Base-by-base conservation (phyloP, 805 yeast genomes). In the Sugiyamaella valdiviana region DNA sequence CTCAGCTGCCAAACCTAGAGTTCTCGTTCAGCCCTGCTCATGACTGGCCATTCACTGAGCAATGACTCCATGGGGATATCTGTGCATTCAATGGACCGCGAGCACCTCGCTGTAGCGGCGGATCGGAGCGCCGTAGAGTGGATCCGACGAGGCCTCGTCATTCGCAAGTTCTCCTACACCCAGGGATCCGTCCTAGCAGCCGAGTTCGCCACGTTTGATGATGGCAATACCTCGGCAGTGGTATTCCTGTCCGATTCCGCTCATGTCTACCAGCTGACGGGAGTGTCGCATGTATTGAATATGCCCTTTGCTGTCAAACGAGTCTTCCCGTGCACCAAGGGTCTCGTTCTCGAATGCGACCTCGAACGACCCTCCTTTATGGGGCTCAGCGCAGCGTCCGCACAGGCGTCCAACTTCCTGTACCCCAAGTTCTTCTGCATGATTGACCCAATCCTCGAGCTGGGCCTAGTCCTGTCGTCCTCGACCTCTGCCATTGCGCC, bases 401-500 rank as follows among this genome's bases (percentile, higher is more conserved):
- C 50, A 52, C 29, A 20, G 3, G 6, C 42, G 23, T 12, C 32
- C 32, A 26, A 26, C 14, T 26, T n/a, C 32, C n/a, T 7, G 32
- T 49, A 48, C 21, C 63, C 61, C 2, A 64, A 69, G 45, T 83
- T 85, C 55, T 70, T 87, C 46, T 80, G 95, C 0, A 61, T 88
- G 50, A 73, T 80, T 1, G 95, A 86, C 60, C 91, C 95, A 0
- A 67, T 83, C 51, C 77, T 79, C 1, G 93, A 86, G 3, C 73
- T 85, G 49, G 88, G 95, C 2, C 68, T 79, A 3, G 76, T 88
- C 3, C 79, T 80, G 0, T 80, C 91, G 0, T 79, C 88, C 0
- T 79, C 89, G 1, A 80, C 84, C 0, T 76, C 87, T 0, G 76
- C 79, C 2, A 76, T 85, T 23, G 73, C 85, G 0, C 63, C 77